phyloP scores from a whole-genome alignment of 306 rosid genomes.

The Trifolium pratense region DNA sequence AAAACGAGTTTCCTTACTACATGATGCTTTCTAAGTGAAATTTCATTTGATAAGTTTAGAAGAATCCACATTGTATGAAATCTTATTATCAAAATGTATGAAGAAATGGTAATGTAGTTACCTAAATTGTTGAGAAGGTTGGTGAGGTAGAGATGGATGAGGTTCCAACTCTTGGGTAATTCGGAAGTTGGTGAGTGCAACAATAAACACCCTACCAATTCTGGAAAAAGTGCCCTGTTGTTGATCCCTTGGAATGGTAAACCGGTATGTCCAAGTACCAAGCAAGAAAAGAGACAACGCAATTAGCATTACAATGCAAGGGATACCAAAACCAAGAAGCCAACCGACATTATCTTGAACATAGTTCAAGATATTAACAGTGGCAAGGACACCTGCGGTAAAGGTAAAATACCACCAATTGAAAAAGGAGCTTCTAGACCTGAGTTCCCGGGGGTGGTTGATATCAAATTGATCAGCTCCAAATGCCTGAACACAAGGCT shows the following conservation, averaged over 20 bases:
- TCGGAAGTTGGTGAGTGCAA: conserved; percentile 46
- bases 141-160: conserved; percentile 33
- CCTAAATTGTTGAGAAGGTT: conserved; percentile 50
- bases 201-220: conserved; percentile 50
- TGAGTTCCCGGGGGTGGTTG: conserved; percentile 57
- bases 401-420: conserved; percentile 82
- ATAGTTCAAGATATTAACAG: conserved; percentile 47
- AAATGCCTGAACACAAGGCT: conserved; percentile 87
- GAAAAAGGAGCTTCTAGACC: conserved; percentile 77
- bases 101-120: conserved; percentile 12
- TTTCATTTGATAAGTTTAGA: conserved; percentile 6
- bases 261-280: conserved; percentile 63
- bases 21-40: neutral
- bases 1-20: neutral
- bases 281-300: conserved; percentile 56
- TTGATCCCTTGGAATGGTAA: conserved; percentile 37
- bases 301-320: conserved; percentile 54
- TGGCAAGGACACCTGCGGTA: conserved; percentile 39
- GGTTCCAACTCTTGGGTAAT: conserved; percentile 41
- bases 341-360: conserved; percentile 61
- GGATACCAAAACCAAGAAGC: conserved; percentile 72
- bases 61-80: neutral
- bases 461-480: conserved; percentile 84
- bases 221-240: conserved; percentile 46
- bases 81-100: neutral